A percentile compares a stretch with the other conserved stretches of the same genome.
These are phyloP conservation scores for Usnea hakonensis DNA, from an alignment of 495 filamentous ascomycete species.

Conservation along the genomic window DNA sequence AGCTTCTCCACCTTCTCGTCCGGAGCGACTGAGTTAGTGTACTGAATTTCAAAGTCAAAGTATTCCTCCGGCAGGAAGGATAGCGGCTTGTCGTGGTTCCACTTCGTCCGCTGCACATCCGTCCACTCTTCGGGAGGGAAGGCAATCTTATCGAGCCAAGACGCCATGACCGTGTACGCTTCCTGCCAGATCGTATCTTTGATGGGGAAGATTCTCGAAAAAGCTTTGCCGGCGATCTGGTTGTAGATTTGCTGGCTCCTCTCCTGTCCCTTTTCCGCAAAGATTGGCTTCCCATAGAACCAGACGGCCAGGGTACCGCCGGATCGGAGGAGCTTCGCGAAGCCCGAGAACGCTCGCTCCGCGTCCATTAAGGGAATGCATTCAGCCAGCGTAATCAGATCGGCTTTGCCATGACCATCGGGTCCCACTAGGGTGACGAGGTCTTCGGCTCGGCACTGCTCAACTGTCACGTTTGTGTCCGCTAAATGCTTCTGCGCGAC, in stretches of 20 bases:
- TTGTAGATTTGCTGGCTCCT: slow-evolving; percentile 20
- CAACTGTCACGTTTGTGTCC: slow-evolving; percentile 12
- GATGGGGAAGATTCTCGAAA: slow-evolving; percentile 9
- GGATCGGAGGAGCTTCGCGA: slow-evolving; percentile 22
- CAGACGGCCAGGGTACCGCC: slow-evolving; percentile 29
- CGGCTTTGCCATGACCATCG: slow-evolving; percentile 13
- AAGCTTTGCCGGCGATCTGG: slow-evolving; percentile 20
- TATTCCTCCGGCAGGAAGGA: slow-evolving; percentile 20
- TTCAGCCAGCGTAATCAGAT: slow-evolving; percentile 27
- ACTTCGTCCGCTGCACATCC: slow-evolving; percentile 24
- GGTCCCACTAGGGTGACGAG: slow-evolving; percentile 14
- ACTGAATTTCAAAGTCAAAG: slow-evolving; percentile 13
- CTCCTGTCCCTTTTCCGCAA: slow-evolving; percentile 18
- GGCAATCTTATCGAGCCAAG: slow-evolving; percentile 26
- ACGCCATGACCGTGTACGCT: slow-evolving; percentile 17
- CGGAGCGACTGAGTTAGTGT: not conserved
- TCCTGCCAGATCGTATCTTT: slow-evolving; percentile 9
- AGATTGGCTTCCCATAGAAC: slow-evolving; percentile 30
- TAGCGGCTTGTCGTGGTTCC: slow-evolving; percentile 23
- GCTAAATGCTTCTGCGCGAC: slow-evolving; percentile 18
- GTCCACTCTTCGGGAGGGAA: slow-evolving; percentile 20
- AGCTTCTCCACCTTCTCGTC: slow-evolving; percentile 13
- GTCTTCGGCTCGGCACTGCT: slow-evolving; percentile 21
- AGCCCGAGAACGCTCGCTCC: slow-evolving; percentile 18
- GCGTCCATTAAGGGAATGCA: slow-evolving; percentile 27